These are phyloP conservation scores for Odontarrhena argentea DNA, from an alignment of 345 rosid genomes.

Conservation along the genomic window DNA sequence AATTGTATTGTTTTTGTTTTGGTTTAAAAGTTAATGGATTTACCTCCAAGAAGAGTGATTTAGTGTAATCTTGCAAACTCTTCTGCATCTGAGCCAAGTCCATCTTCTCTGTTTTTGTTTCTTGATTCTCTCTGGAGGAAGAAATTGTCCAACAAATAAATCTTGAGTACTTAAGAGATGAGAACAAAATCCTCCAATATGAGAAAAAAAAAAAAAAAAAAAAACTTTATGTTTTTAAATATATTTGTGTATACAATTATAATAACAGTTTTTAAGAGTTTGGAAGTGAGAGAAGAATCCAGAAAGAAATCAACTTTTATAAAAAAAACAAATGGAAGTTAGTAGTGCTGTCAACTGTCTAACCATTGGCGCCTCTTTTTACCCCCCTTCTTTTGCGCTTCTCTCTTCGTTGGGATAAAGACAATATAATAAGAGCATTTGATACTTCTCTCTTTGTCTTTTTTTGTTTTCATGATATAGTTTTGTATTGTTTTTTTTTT, in stretches of 20 bases:
- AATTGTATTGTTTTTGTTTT: neutral
- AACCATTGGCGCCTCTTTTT: constrained; percentile 31
- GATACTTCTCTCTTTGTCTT: constrained; percentile 33
- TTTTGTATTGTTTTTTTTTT: neutral
- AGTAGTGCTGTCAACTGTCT: constrained; percentile 38
- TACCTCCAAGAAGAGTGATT: constrained; percentile 81
- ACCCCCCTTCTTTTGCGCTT: constrained; percentile 15
- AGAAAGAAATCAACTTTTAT: constrained; percentile 26
- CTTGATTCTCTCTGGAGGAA: constrained; percentile 32
- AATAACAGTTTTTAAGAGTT: neutral
- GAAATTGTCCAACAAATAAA: constrained; percentile 34
- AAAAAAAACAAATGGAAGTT: constrained; percentile 16
- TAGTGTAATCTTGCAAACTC: constrained; percentile 67
- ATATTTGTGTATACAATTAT: neutral
- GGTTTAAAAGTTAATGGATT: constrained; percentile 1
- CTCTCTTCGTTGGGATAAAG: constrained; percentile 1
- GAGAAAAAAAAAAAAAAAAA: constrained; percentile 1
- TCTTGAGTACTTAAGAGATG: constrained; percentile 26
- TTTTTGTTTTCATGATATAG: neutral
- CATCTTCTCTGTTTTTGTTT: constrained; percentile 43
- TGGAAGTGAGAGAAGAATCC: constrained; percentile 36
- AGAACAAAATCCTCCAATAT: constrained; percentile 30
- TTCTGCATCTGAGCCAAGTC: constrained; percentile 87
- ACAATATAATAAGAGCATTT: constrained; percentile 34
- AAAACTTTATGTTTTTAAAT: neutral